A percentile compares a stretch with the other conserved stretches of the same genome.
Evolutionary conservation across 306 rosid species (phyloP).

Genomic region (Amphicarpaea edgeworthii): DNA sequence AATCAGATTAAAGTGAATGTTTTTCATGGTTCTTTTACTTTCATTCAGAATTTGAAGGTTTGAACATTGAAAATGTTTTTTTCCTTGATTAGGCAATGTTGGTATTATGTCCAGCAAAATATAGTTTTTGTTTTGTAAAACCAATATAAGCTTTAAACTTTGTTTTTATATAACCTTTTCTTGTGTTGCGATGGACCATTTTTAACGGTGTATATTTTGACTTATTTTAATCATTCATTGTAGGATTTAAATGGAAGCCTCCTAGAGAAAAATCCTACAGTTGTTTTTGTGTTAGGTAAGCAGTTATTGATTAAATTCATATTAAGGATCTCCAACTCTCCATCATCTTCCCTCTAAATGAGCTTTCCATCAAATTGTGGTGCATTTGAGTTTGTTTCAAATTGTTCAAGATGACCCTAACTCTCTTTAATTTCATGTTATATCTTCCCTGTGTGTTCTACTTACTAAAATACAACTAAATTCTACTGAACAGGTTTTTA

Average conservation of each 20-base stretch:
- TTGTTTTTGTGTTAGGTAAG: conserved; percentile 97
- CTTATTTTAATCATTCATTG: conserved; percentile 29
- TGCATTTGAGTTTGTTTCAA: conserved; percentile 13
- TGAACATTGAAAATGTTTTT: conserved; percentile 20
- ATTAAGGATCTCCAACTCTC: conserved; percentile 30
- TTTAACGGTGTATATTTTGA: conserved; percentile 10
- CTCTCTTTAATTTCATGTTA: not conserved
- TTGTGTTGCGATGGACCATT: conserved; percentile 1
- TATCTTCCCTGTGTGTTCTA: not conserved
- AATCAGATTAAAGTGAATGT: conserved; percentile 13
- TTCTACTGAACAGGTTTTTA: not conserved
- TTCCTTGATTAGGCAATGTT: not conserved
- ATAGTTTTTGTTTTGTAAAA: not conserved
- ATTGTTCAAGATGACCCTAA: not conserved
- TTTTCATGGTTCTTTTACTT: not conserved
- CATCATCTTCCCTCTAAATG: conserved; percentile 21
- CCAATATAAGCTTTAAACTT: not conserved
- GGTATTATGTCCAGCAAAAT: conserved; percentile 6
- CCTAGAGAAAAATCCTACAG: conserved; percentile 74
- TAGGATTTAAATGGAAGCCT: conserved; percentile 70
- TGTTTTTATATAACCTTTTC: conserved; percentile 21
- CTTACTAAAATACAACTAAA: no score
- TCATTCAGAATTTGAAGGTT: conserved; percentile 23
- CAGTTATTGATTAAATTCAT: conserved; percentile 22
- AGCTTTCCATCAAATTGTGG: conserved; percentile 4